A percentile compares a stretch with the other conserved stretches of the same genome.
These are phyloP conservation scores for Mycena belliarum DNA, from an alignment of 768 basidiomycete genomes.

Conservation along the genomic window DNA sequence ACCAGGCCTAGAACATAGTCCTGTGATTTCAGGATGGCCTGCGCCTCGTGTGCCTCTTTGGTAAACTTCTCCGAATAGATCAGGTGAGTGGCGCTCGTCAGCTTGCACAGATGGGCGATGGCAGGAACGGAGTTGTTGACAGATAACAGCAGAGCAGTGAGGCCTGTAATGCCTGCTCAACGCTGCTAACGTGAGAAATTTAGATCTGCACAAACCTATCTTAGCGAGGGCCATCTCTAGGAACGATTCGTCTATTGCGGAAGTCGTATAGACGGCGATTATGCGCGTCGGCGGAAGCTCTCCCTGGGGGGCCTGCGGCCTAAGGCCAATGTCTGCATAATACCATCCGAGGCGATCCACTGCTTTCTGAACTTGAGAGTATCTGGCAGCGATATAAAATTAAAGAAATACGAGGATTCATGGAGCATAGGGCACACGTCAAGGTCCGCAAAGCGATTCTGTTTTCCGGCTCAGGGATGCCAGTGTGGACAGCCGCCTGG, in stretches of 20 bases:
- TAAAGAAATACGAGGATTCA: neutral
- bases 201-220: conserved; percentile 21
- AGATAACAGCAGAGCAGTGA: conserved; percentile 39
- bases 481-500: conserved; percentile 26
- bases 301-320: conserved; percentile 22
- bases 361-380: conserved; percentile 22
- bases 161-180: conserved; percentile 26
- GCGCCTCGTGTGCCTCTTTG: conserved; percentile 34
- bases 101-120: conserved; percentile 41
- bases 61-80: conserved; percentile 41
- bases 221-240: conserved; percentile 44
- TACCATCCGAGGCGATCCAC: conserved; percentile 33
- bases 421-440: conserved; percentile 24
- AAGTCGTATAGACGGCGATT: conserved; percentile 40
- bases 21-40: conserved; percentile 26
- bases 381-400: conserved; percentile 7
- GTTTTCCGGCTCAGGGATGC: conserved; percentile 19
- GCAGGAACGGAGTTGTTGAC: conserved; percentile 49
- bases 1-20: conserved; percentile 24
- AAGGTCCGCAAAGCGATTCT: conserved; percentile 16
- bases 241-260: conserved; percentile 41
- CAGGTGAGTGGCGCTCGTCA: conserved; percentile 38
- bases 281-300: conserved; percentile 32
- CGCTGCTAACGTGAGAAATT: neutral
- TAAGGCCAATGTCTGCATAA: conserved; percentile 28